These are phyloP conservation scores for Agaricus subrufescens DNA, from an alignment of 768 basidiomycete genomes.

Conservation along the genomic window DNA sequence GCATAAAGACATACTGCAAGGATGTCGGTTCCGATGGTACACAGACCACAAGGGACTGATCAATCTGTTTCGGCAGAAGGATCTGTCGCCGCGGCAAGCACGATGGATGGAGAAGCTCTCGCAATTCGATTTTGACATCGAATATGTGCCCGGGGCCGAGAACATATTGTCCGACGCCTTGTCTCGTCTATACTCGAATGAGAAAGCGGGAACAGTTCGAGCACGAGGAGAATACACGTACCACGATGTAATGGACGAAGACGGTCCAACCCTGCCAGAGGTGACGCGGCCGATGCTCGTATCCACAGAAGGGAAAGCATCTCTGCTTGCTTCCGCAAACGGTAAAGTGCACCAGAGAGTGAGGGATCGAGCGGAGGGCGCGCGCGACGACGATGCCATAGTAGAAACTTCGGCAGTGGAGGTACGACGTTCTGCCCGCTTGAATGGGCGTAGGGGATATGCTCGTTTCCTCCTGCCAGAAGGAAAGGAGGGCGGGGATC, in stretches of 20 bases:
- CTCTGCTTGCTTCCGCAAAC: not conserved
- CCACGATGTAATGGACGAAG: slow-evolving; percentile 15
- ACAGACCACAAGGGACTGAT: slow-evolving; percentile 26
- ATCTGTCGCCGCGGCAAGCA: slow-evolving; percentile 28
- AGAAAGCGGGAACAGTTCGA: slow-evolving; percentile 14
- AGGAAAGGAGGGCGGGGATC: too few relatives aligned
- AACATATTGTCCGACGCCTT: slow-evolving; percentile 29
- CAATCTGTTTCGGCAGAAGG: slow-evolving; percentile 23
- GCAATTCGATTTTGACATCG: slow-evolving; percentile 16
- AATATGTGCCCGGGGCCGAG: slow-evolving; percentile 19
- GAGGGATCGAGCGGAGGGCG: too few relatives aligned
- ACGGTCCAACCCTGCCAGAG: not conserved
- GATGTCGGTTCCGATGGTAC: slow-evolving; percentile 20
- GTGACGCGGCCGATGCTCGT: slow-evolving; percentile 9
- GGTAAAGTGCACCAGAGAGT: too few relatives aligned
- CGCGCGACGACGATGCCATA: too few relatives aligned
- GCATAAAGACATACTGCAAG: slow-evolving; percentile 24
- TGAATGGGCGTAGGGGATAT: too few relatives aligned
- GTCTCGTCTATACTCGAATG: slow-evolving; percentile 19
- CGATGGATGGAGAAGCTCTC: slow-evolving; percentile 30
- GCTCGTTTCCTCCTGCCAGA: too few relatives aligned
- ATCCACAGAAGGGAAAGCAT: slow-evolving; percentile 1
- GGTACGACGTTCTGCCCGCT: too few relatives aligned
- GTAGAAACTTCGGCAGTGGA: too few relatives aligned
- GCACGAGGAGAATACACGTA: slow-evolving; percentile 15